These are phyloP conservation scores for Pseudonitzschia delicatissima DNA, from an alignment of 108 stramenopile genomes.

Conservation along the genomic window DNA sequence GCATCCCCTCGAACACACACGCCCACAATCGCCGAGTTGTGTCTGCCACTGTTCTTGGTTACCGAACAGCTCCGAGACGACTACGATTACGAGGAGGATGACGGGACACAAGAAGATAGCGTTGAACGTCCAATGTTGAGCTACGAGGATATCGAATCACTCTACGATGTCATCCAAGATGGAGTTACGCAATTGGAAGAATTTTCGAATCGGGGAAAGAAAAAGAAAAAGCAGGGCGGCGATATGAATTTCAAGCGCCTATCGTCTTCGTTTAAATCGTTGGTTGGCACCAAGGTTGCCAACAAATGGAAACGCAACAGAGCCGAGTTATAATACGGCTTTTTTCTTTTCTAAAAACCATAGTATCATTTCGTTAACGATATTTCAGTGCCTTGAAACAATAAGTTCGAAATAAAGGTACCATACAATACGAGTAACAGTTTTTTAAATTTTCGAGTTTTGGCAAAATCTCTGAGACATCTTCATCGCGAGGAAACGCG, in stretches of 20 bases:
- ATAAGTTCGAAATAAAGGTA: too few relatives aligned
- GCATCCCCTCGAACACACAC: background rate
- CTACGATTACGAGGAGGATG: constrained; percentile 23
- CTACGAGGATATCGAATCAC: constrained; percentile 20
- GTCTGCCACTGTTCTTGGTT: constrained; percentile 44
- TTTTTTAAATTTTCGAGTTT: too few relatives aligned
- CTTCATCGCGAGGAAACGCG: too few relatives aligned
- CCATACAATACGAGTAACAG: too few relatives aligned
- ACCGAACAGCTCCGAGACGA: constrained; percentile 45
- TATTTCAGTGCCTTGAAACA: too few relatives aligned
- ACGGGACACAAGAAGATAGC: constrained; percentile 13
- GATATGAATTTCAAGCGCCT: constrained; percentile 39
- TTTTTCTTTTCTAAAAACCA: too few relatives aligned
- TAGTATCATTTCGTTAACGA: too few relatives aligned
- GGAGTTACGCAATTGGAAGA: background rate
- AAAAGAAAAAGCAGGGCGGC: background rate
- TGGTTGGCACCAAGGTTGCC: constrained; percentile 45
- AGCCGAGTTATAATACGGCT: constrained; percentile 49
- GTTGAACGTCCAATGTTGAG: constrained; percentile 8
- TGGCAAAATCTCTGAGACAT: too few relatives aligned
- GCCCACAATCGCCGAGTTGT: constrained; percentile 27
- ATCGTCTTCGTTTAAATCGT: constrained; percentile 36
- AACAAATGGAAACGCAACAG: constrained; percentile 57
- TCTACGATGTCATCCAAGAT: constrained; percentile 25
- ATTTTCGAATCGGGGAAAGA: background rate